A percentile compares a stretch with the other conserved stretches of the same genome.
These are phyloP conservation scores for Sarocladiaceae sp. DNA, from an alignment of 2,329 filamentous ascomycete species.

Conservation along the genomic window DNA sequence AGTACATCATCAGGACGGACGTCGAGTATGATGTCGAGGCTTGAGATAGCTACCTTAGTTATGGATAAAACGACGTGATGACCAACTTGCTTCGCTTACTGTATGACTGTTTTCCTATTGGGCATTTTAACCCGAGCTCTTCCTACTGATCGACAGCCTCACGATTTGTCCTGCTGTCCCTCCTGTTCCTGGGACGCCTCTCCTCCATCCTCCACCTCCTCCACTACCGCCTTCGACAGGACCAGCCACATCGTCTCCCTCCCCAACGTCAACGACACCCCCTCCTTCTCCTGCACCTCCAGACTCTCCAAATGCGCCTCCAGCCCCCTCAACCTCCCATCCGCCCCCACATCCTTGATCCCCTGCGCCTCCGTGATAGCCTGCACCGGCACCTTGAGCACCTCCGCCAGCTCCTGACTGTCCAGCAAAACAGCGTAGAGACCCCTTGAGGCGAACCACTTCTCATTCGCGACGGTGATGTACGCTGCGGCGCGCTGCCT, in stretches of 20 bases:
- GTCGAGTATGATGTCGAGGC: slow-evolving; percentile 60
- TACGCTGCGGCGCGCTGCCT: slow-evolving; percentile 35
- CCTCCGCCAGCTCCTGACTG: slow-evolving; percentile 22
- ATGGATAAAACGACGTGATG: not conserved
- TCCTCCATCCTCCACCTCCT: not conserved
- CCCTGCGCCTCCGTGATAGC: slow-evolving; percentile 33
- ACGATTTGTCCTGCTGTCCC: too few relatives aligned
- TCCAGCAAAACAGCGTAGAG: slow-evolving; percentile 31
- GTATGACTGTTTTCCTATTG: too few relatives aligned
- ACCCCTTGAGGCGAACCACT: slow-evolving; percentile 35
- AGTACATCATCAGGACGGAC: slow-evolving; percentile 66
- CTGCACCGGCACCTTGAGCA: slow-evolving; percentile 24
- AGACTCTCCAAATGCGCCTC: slow-evolving; percentile 9
- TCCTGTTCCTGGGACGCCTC: too few relatives aligned
- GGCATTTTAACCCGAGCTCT: too few relatives aligned
- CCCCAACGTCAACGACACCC: slow-evolving; percentile 4
- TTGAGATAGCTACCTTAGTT: not conserved
- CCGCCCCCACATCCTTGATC: slow-evolving; percentile 14
- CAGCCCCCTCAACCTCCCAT: slow-evolving; percentile 18
- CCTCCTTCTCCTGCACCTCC: not conserved
- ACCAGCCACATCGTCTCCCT: slow-evolving; percentile 30
- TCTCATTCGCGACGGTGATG: slow-evolving; percentile 31
- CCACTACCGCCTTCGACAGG: slow-evolving; percentile 13
- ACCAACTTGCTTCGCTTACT: not conserved
- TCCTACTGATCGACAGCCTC: too few relatives aligned